A percentile compares a stretch with the other conserved stretches of the same genome.
Evolutionary conservation across 345 rosid genomes (phyloP).

Genomic region (Balakata baccata): DNA sequence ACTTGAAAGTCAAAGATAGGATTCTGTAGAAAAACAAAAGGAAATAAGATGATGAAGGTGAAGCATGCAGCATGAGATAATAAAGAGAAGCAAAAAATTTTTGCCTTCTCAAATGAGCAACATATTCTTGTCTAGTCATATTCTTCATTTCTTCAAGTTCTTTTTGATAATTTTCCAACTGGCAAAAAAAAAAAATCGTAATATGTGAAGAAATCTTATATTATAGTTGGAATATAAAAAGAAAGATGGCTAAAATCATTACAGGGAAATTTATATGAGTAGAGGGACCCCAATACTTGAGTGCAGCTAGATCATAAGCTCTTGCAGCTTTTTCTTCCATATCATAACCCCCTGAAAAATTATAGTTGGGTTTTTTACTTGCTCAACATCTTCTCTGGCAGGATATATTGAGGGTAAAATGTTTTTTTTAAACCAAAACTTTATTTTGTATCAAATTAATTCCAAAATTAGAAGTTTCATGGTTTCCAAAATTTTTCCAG

Average conservation of each 20-base stretch:
- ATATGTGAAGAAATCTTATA: no score
- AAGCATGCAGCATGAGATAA: neutral
- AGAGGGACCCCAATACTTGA: slow-evolving; percentile 98
- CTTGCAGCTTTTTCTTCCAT: slow-evolving; percentile 99
- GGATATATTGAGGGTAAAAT: no score
- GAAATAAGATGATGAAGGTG: neutral
- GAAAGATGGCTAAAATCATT: slow-evolving; percentile 23
- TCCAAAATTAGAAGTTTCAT: no score
- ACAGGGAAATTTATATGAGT: slow-evolving; percentile 88
- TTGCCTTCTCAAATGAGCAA: slow-evolving; percentile 86
- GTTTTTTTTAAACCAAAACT: no score
- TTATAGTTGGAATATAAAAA: neutral
- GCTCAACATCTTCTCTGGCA: no score
- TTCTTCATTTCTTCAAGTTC: slow-evolving; percentile 83
- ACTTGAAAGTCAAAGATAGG: neutral
- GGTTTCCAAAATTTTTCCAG: no score
- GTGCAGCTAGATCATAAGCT: slow-evolving; percentile 95
- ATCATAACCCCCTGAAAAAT: slow-evolving; percentile 88
- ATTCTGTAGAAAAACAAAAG: neutral
- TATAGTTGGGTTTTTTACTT: slow-evolving; percentile 18
- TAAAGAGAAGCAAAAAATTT: neutral
- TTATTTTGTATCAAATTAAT: no score
- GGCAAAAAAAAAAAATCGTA: neutral
- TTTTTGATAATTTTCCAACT: slow-evolving; percentile 75
- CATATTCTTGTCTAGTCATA: slow-evolving; percentile 88